These are phyloP conservation scores for Lathyrus aphaca DNA, from an alignment of 306 rosid genomes.

Conservation along the genomic window DNA sequence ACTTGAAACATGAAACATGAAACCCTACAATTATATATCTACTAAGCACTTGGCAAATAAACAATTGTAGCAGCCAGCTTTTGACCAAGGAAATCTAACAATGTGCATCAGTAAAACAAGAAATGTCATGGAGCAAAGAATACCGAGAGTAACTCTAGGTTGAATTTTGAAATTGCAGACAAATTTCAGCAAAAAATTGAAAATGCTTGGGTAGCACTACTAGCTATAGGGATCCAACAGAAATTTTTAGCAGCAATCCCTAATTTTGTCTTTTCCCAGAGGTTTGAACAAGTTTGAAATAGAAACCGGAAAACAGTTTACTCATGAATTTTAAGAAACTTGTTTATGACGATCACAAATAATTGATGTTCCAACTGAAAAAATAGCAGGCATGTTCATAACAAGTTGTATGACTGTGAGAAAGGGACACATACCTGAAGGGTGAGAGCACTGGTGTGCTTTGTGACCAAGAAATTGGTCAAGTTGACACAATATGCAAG, in stretches of 20 bases:
- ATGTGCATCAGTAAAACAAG: constrained; percentile 16
- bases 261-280: constrained; percentile 14
- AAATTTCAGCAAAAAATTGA: constrained; percentile 6
- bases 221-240: constrained; percentile 7
- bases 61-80: background rate
- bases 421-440: constrained; percentile 78
- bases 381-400: background rate
- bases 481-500: constrained; percentile 94
- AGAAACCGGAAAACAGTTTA: constrained; percentile 9
- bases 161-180: background rate
- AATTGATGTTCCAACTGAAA: background rate
- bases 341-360: background rate
- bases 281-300: constrained; percentile 6
- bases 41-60: background rate
- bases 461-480: constrained; percentile 98
- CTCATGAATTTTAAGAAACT: constrained; percentile 24
- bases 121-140: constrained; percentile 12
- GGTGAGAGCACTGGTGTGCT: constrained; percentile 97
- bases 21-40: background rate
- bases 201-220: background rate
- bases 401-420: background rate
- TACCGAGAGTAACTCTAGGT: constrained; percentile 1
- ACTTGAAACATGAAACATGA: constrained; percentile 1
- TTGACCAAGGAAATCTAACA: constrained; percentile 17
- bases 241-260: background rate